Evolutionary conservation across 2,329 filamentous ascomycete species (phyloP).

Genomic region (Fusarium armeniacum): DNA sequence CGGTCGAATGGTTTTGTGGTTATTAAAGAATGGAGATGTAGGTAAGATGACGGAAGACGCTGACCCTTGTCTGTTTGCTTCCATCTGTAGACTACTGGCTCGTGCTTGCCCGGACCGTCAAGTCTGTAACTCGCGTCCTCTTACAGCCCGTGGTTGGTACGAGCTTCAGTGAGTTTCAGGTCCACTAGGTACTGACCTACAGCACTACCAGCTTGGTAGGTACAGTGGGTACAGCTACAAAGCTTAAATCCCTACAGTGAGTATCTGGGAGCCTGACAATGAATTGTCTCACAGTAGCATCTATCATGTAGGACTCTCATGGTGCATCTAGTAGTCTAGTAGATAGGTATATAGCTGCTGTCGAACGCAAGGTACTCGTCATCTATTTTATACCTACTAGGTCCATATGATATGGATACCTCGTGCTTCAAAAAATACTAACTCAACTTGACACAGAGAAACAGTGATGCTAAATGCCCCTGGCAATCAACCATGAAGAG

Average conservation of each 20-base stretch:
- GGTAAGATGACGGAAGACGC: conserved; percentile 35
- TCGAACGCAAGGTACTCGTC: not conserved
- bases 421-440: not conserved
- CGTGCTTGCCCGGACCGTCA: conserved; percentile 26
- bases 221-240: not conserved
- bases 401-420: not conserved
- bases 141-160: conserved; percentile 23
- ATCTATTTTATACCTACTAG: not conserved
- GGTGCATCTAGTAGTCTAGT: not conserved
- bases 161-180: conserved; percentile 14
- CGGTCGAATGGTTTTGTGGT: conserved; percentile 8
- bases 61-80: conserved; percentile 25
- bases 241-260: not conserved
- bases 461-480: not conserved
- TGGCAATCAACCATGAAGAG: not conserved
- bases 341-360: not conserved
- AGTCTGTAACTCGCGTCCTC: conserved; percentile 17
- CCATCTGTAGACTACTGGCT: conserved; percentile 15
- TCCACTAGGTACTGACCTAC: not conserved
- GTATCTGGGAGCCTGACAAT: not conserved
- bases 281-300: not conserved
- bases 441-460: too few relatives aligned
- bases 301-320: not conserved
- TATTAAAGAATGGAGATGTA: conserved; percentile 12
- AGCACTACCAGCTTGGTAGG: too few relatives aligned